Evolutionary conservation across 345 rosid species (phyloP).

Genomic region (Aquilaria malaccensis): DNA sequence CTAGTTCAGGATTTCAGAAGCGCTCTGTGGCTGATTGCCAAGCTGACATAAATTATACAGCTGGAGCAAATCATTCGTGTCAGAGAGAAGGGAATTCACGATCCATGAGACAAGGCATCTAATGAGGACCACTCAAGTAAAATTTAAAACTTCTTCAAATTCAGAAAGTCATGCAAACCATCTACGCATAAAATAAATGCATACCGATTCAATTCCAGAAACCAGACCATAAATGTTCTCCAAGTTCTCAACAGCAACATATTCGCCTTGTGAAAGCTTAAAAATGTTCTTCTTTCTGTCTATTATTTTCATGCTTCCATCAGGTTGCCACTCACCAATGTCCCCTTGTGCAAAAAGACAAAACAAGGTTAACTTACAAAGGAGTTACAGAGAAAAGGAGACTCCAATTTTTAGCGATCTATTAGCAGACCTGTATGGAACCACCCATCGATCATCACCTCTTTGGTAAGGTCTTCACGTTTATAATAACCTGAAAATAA

Average conservation of each 20-base stretch:
- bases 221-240: slow-evolving; percentile 72
- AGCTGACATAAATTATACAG: no score
- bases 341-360: slow-evolving; percentile 46
- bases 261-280: slow-evolving; percentile 98
- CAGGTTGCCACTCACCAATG: slow-evolving; percentile 95
- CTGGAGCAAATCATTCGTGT: no score
- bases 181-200: neutral
- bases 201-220: slow-evolving; percentile 68
- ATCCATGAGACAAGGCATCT: no score
- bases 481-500: slow-evolving; percentile 86
- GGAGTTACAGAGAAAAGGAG: neutral
- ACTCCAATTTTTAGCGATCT: neutral
- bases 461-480: slow-evolving; percentile 82
- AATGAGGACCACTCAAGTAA: no score
- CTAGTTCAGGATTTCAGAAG: no score
- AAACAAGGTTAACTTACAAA: slow-evolving; percentile 5
- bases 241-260: slow-evolving; percentile 93
- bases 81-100: no score
- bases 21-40: no score
- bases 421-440: slow-evolving; percentile 71
- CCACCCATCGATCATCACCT: slow-evolving; percentile 89
- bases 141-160: no score
- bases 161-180: no score
- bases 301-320: slow-evolving; percentile 90
- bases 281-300: slow-evolving; percentile 95